Percentiles rank a stretch among this genome's conserved stretches.
These are phyloP conservation scores for Vachellia pachyceras DNA, from an alignment of 306 rosid species.

Conservation along the genomic window DNA sequence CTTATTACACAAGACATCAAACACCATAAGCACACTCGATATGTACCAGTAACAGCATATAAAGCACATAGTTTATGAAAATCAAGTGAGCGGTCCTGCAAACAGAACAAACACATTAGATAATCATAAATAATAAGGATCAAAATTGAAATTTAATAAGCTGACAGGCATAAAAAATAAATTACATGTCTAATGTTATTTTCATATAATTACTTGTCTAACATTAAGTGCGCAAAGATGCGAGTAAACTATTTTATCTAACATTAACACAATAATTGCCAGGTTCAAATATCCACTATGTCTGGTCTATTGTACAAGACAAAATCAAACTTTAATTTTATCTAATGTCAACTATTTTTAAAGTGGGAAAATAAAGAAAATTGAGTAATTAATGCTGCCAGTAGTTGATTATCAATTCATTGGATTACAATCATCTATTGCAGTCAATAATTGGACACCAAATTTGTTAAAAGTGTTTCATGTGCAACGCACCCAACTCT, in stretches of 20 bases:
- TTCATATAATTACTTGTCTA: too few relatives aligned
- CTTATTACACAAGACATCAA: conserved; percentile 15
- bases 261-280: too few relatives aligned
- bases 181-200: too few relatives aligned
- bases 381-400: background rate
- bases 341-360: background rate
- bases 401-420: background rate
- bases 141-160: too few relatives aligned
- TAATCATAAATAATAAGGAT: conserved; percentile 33
- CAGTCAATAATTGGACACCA: background rate
- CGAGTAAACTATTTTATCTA: too few relatives aligned
- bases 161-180: too few relatives aligned
- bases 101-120: conserved; percentile 29
- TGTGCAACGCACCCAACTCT: background rate
- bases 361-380: conserved; percentile 2
- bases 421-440: conserved; percentile 7
- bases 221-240: too few relatives aligned
- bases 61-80: conserved; percentile 72
- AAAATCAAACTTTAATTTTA: background rate
- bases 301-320: background rate
- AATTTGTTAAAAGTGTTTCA: background rate
- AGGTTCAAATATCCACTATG: too few relatives aligned
- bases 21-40: background rate
- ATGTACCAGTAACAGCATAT: conserved; percentile 82
- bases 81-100: conserved; percentile 91